Conservation (phyloP, 305 asterid species). For the Striga hermonthica region DNA sequence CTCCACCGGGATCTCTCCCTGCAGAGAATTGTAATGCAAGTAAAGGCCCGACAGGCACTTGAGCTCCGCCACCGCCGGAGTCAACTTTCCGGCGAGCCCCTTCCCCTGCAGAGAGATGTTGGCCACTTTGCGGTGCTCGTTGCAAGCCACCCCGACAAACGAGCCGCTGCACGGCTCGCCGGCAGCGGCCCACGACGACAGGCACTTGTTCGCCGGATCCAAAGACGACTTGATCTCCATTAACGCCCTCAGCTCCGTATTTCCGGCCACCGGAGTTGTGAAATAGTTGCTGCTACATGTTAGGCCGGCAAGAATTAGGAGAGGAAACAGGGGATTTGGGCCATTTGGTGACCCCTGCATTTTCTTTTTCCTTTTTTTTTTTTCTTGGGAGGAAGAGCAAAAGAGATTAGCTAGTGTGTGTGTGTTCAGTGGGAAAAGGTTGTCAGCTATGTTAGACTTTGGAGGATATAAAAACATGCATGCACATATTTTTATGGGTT, state of each 20-base stretch:
- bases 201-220: conserved; percentile 62
- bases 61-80: conserved; percentile 79
- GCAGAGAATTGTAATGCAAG: conserved; percentile 79
- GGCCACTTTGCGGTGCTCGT: conserved; percentile 70
- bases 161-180: conserved; percentile 77
- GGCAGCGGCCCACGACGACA: conserved; percentile 61
- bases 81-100: conserved; percentile 72
- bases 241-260: conserved; percentile 67
- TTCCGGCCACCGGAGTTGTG: conserved; percentile 36
- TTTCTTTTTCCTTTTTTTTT: conserved; percentile 5
- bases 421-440: conserved; percentile 30
- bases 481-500: conserved; percentile 26
- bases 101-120: conserved; percentile 64
- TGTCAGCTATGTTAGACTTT: conserved; percentile 44
- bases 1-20: conserved; percentile 73
- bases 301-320: conserved; percentile 31
- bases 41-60: conserved; percentile 77
- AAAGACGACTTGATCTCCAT: conserved; percentile 72
- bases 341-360: conserved; percentile 30
- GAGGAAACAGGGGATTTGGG: conserved; percentile 15
- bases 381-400: background rate
- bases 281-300: conserved; percentile 29
- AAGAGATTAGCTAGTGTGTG: background rate
- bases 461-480: conserved; percentile 51
- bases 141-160: conserved; percentile 88